phyloP scores from a whole-genome alignment of 2,329 filamentous ascomycete genomes.

The Colletotrichum zoysiae region DNA sequence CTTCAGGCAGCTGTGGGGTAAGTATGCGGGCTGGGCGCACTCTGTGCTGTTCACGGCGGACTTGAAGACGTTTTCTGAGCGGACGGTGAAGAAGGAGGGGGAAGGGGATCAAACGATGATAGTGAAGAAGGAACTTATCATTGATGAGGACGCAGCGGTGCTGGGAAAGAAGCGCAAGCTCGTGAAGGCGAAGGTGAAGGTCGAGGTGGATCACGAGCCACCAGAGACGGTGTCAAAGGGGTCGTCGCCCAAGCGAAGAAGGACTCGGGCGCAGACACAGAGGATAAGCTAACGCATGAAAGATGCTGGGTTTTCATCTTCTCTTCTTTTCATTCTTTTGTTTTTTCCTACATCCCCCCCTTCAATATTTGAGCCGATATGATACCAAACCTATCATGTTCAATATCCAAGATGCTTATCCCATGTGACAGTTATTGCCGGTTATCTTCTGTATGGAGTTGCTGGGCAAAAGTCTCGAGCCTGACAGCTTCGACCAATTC shows the following conservation, averaged over 20 bases:
- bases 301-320: not conserved
- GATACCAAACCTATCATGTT: not conserved
- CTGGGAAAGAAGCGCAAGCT: constrained; percentile 41
- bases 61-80: constrained; percentile 84
- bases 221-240: constrained; percentile 1
- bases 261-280: constrained; percentile 36
- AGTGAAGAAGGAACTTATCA: constrained; percentile 46
- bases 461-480: not conserved
- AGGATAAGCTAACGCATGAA: not conserved
- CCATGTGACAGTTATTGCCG: too few species aligned
- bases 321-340: not conserved
- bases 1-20: constrained; percentile 90
- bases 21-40: constrained; percentile 97
- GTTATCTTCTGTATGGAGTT: too few species aligned
- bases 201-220: constrained; percentile 30
- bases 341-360: too few species aligned
- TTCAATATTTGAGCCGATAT: not conserved
- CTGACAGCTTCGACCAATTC: not conserved
- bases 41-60: constrained; percentile 97
- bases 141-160: constrained; percentile 47
- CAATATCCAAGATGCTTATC: not conserved
- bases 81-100: constrained; percentile 54
- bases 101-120: constrained; percentile 33
- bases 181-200: constrained; percentile 39
- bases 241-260: constrained; percentile 37